phyloP scores from a whole-genome alignment of 108 stramenopile species.

The Licmophora abbreviata region DNA sequence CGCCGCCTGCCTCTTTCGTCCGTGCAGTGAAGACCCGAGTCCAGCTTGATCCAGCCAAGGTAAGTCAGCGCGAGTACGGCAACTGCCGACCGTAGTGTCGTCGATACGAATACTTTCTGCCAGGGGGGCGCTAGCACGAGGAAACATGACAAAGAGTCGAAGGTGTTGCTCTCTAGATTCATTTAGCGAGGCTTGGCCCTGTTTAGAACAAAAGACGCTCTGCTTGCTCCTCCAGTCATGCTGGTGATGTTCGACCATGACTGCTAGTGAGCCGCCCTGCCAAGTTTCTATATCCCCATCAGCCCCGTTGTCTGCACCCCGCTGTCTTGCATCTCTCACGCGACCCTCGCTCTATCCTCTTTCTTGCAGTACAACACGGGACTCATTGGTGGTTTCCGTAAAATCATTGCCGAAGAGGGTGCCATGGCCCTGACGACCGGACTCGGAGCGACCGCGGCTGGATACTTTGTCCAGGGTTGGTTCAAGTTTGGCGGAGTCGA shows the following conservation, averaged over 20 bases:
- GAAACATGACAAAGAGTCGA: no score
- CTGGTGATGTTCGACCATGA: no score
- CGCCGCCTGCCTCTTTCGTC: no score
- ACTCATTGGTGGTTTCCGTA: conserved; percentile 86
- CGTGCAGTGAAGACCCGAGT: conserved; percentile 96
- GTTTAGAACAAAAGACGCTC: no score
- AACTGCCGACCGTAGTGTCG: no score
- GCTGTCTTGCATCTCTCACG: neutral
- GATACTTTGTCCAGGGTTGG: conserved; percentile 98
- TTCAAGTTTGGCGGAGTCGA: conserved; percentile 99
- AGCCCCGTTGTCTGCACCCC: neutral
- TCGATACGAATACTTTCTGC: no score
- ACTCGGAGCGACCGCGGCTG: conserved; percentile 91
- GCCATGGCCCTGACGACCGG: conserved; percentile 94
- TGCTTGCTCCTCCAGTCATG: no score
- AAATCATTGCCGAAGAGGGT: conserved; percentile 89
- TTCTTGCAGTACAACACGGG: conserved; percentile 79
- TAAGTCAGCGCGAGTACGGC: no score
- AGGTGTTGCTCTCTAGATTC: no score
- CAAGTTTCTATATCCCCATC: neutral
- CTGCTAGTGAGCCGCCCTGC: neutral
- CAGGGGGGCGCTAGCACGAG: no score
- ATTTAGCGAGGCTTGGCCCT: no score
- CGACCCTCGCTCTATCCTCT: neutral
- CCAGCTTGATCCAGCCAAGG: conserved; percentile 86